These are phyloP conservation scores for Turritis glabra DNA, from an alignment of 345 rosid genomes.

Conservation along the genomic window DNA sequence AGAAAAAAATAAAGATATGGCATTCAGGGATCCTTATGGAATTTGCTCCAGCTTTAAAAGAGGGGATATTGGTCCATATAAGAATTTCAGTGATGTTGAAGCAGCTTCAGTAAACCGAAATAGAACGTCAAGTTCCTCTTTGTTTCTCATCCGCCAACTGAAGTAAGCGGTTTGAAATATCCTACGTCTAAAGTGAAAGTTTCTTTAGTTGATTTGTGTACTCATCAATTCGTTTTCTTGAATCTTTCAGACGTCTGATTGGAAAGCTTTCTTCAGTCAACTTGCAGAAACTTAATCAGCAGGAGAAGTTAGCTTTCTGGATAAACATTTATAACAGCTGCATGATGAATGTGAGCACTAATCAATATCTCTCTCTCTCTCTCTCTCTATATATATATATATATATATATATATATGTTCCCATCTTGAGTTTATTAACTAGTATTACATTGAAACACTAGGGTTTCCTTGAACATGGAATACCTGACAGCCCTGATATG, in stretches of 20 bases:
- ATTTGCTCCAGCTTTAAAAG: constrained; percentile 50
- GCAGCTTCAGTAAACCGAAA: constrained; percentile 51
- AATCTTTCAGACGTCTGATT: constrained; percentile 56
- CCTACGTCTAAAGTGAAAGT: neutral
- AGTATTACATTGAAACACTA: constrained; percentile 33
- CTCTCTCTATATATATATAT: neutral
- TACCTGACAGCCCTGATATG: constrained; percentile 66
- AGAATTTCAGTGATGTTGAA: constrained; percentile 52
- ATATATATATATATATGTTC: neutral
- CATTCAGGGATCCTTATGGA: constrained; percentile 57
- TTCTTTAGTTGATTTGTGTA: neutral
- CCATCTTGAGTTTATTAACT: neutral
- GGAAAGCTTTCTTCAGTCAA: constrained; percentile 57
- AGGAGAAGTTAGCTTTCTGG: constrained; percentile 96
- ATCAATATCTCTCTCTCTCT: no score
- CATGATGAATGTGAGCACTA: constrained; percentile 73
- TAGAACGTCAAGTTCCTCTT: constrained; percentile 47
- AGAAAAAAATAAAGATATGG: constrained; percentile 40
- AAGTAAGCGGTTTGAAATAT: constrained; percentile 44
- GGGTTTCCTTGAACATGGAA: constrained; percentile 78
- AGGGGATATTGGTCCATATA: constrained; percentile 70
- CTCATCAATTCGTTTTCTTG: neutral
- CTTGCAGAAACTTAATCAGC: constrained; percentile 65
- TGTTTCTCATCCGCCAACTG: constrained; percentile 63
- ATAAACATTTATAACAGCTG: constrained; percentile 84